Percentiles rank a stretch among this genome's conserved stretches.
phyloP scores from a whole-genome alignment of 768 basidiomycete species.

The Boletus barrowsii region DNA sequence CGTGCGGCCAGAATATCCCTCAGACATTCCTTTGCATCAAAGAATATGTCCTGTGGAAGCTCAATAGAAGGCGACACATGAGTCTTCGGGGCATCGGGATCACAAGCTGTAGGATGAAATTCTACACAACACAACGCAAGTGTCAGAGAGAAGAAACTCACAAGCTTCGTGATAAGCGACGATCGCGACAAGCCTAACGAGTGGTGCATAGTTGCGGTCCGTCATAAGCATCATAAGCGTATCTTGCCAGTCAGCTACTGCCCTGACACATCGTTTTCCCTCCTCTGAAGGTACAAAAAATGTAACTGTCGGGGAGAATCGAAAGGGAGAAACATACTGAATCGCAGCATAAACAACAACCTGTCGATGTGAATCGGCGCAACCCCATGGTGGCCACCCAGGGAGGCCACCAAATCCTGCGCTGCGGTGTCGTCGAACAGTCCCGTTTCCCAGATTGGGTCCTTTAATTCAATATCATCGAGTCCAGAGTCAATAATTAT shows the following conservation, averaged over 20 bases:
- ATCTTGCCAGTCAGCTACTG: slow-evolving; percentile 10
- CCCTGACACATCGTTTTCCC: slow-evolving; percentile 19
- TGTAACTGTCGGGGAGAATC: not conserved
- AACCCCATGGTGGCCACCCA: slow-evolving; percentile 9
- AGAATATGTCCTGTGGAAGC: too few species aligned
- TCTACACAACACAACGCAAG: too few species aligned
- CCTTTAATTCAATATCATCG: slow-evolving; percentile 2
- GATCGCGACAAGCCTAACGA: slow-evolving; percentile 20
- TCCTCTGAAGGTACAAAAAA: slow-evolving; percentile 6
- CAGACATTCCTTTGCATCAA: not conserved
- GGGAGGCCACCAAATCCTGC: slow-evolving; percentile 5
- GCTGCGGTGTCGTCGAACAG: slow-evolving; percentile 21
- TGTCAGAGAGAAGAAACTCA: not conserved
- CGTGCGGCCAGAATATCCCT: slow-evolving; percentile 4
- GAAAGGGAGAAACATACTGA: slow-evolving; percentile 10
- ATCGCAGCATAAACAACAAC: slow-evolving; percentile 19
- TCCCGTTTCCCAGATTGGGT: slow-evolving; percentile 17
- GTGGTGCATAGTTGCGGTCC: slow-evolving; percentile 4
- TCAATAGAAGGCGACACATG: too few species aligned
- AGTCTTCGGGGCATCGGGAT: too few species aligned
- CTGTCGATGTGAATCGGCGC: slow-evolving; percentile 4
- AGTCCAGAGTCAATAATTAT: slow-evolving; percentile 3
- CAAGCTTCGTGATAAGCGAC: slow-evolving; percentile 22
- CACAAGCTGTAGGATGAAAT: not conserved
- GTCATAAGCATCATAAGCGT: slow-evolving; percentile 12